Base-by-base conservation (phyloP, 345 rosid species). In the Salix viminalis region DNA sequence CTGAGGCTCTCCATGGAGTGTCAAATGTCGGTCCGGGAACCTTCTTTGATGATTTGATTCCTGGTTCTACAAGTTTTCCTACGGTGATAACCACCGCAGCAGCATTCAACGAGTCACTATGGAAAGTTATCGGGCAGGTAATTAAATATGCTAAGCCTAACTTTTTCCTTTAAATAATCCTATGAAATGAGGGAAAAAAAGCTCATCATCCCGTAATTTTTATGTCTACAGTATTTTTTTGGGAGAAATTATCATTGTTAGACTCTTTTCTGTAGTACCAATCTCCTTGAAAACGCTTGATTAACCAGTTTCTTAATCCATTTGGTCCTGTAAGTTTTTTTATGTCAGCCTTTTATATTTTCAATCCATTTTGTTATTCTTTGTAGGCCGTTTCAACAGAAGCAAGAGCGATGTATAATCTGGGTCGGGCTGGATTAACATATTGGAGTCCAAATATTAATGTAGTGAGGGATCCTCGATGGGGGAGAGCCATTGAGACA, bases 361-460 rank as follows among this genome's bases (percentile, higher is more conserved):
- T 44, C 0, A 44, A 44, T 44, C 15, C 15, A 44, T 44, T 58
- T 58, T 58, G 64, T 58, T 58, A 58, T 18, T 58, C 12, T 9
- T 1, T 19, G 7, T 6, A 88, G 89, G 89, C 65, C 70, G 91
- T 88, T 32, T 88, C 89, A 12, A 86, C 83, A 0, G 88, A 85
- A 77, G 91, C 88, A 11, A 80, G 87, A 65, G 91, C 91, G 1
- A 88, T 86, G 91, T 80, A 83, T 81, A 88, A 88, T 69, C 50
- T 86, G 2, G 87, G 91, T 2, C 71, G 83, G 19, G 85, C 83
- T 10, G 89, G 91, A 23, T 34, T 88, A 37, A 84, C 85, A 11
- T 83, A 12, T 16, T 86, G 88, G 91, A 86, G 88, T 72, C 91
- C 89, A 13, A 84, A 74, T 23, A 71, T 88, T 10, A 88, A 88